phyloP scores from a whole-genome alignment of 2,329 filamentous ascomycete species.

The Pseudomassariella vexata region DNA sequence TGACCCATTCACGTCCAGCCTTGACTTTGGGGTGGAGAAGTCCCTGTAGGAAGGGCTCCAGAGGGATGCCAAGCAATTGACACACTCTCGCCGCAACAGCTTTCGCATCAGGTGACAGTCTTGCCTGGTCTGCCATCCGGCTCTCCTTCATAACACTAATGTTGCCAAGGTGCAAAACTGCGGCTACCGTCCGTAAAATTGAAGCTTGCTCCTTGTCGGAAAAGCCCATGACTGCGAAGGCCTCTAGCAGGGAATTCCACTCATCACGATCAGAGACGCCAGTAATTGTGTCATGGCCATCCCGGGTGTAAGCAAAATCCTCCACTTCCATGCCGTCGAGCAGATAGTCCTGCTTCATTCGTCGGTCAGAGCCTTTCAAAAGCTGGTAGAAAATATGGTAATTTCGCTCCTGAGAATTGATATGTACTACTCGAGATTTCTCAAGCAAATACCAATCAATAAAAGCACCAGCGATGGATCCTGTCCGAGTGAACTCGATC shows the following conservation, averaged over 20 bases:
- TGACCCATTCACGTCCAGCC: constrained; percentile 94
- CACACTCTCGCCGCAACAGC: constrained; percentile 75
- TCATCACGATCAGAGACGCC: constrained; percentile 88
- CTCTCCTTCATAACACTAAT: constrained; percentile 87
- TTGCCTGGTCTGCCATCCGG: constrained; percentile 82
- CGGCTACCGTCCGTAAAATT: constrained; percentile 82
- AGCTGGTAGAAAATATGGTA: constrained; percentile 98
- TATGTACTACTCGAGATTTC: constrained; percentile 91
- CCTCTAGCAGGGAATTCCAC: constrained; percentile 85
- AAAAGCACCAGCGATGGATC: constrained; percentile 90
- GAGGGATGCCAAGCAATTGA: constrained; percentile 73
- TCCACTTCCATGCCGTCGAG: constrained; percentile 70
- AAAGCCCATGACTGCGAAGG: constrained; percentile 92
- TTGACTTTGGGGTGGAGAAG: constrained; percentile 91
- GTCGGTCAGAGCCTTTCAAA: constrained; percentile 71
- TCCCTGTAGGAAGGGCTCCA: constrained; percentile 81
- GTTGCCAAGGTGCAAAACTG: constrained; percentile 90
- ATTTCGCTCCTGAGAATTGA: constrained; percentile 84
- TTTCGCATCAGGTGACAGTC: constrained; percentile 69
- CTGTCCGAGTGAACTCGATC: constrained; percentile 84
- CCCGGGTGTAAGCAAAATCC: constrained; percentile 86
- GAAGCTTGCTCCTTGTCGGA: constrained; percentile 75
- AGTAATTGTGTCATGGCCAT: constrained; percentile 85
- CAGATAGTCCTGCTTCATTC: constrained; percentile 70
- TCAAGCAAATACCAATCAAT: constrained; percentile 98